Percentiles rank a stretch among this genome's conserved stretches.
Evolutionary conservation across 1,284 basidiomycete genomes (phyloP).

Genomic region (Athelia psychrophila): DNA sequence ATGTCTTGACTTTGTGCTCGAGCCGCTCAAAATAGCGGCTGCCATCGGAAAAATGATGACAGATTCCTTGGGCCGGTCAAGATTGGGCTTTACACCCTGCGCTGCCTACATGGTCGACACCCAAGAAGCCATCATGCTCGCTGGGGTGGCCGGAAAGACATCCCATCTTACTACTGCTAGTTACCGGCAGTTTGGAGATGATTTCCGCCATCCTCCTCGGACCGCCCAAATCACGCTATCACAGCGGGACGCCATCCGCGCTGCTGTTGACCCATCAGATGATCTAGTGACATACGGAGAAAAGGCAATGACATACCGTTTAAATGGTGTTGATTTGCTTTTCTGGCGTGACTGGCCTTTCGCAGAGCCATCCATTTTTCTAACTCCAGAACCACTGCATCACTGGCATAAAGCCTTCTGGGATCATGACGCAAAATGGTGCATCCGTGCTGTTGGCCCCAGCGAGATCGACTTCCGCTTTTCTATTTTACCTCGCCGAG

Average conservation of each 20-base stretch:
- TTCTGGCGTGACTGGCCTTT: conserved; percentile 16
- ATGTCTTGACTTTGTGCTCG: conserved; percentile 24
- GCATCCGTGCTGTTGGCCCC: conserved; percentile 5
- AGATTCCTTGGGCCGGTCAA: conserved; percentile 18
- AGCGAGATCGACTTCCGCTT: conserved; percentile 20
- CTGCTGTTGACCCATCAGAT: background rate
- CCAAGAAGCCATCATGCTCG: conserved; percentile 3
- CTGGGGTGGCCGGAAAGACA: background rate
- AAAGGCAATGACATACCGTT: background rate
- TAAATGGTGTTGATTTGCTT: conserved; percentile 9
- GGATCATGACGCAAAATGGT: conserved; percentile 23
- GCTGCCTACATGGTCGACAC: conserved; percentile 15
- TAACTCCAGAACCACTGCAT: conserved; percentile 29
- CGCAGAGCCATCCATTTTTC: conserved; percentile 14
- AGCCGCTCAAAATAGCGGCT: conserved; percentile 27
- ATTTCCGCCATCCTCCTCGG: conserved; percentile 15
- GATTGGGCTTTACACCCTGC: conserved; percentile 9
- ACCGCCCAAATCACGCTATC: conserved; percentile 17
- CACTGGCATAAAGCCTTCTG: conserved; percentile 28
- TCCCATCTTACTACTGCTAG: conserved; percentile 5
- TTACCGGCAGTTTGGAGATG: conserved; percentile 2
- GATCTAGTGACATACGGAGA: conserved; percentile 5
- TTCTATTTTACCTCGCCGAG: conserved; percentile 12
- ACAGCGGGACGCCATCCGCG: conserved; percentile 8
- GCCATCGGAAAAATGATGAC: conserved; percentile 18